Evolutionary conservation across 2,329 filamentous ascomycete species (phyloP).

Genomic region (Talaromyces islandicus): DNA sequence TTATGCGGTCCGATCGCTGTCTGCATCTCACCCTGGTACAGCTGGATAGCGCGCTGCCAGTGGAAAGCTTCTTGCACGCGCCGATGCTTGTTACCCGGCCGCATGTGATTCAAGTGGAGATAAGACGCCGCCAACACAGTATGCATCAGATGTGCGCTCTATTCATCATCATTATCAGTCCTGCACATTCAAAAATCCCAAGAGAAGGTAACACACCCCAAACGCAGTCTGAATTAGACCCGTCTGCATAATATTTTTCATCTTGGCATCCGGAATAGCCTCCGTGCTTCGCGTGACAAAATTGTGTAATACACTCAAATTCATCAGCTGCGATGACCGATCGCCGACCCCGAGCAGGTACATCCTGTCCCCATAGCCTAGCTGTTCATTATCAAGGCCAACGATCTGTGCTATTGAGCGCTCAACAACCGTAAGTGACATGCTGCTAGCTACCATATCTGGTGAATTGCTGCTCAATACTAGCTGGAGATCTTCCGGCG

Average conservation of each 20-base stretch:
- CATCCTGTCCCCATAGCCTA: not conserved
- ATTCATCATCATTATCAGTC: not conserved
- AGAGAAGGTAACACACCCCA: not conserved
- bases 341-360: not conserved
- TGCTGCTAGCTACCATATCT: not conserved
- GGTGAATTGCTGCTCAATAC: not conserved
- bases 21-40: constrained; percentile 28
- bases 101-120: constrained; percentile 9
- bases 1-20: constrained; percentile 22
- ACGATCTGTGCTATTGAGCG: not conserved
- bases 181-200: not conserved
- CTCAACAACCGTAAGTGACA: constrained; percentile 6
- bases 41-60: constrained; percentile 31
- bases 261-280: constrained; percentile 1
- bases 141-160: constrained; percentile 10
- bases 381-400: not conserved
- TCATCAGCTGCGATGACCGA: constrained; percentile 1
- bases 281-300: constrained; percentile 1
- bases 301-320: not conserved
- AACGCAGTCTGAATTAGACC: constrained; percentile 7
- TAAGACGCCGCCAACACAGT: constrained; percentile 3
- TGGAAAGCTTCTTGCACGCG: constrained; percentile 22
- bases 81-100: constrained; percentile 2
- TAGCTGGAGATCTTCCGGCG: not conserved
- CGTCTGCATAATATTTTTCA: constrained; percentile 6